Evolutionary conservation across 1,284 basidiomycete genomes (phyloP), one percentile per base, ranked within the genome.

Genomic region (Puccinia hordei): DNA sequence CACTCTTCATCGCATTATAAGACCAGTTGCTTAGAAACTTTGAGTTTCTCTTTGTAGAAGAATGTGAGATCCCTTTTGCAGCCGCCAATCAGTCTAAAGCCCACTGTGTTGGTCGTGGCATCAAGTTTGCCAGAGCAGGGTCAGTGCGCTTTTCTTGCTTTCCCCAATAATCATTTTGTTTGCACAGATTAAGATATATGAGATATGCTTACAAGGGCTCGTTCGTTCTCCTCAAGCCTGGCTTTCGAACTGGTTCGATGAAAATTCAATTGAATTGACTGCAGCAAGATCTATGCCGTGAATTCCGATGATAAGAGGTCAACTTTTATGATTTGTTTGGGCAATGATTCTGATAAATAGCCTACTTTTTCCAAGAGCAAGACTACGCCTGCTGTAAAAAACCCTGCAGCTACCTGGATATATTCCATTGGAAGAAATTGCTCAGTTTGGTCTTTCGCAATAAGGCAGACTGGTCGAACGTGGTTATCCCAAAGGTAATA

Each of bases 311-410:
- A 46, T 8, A 53, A 33, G 61, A n/a, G 5, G 46, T 61, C 15
- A 61, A n/a, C 27, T 49, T n/a, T 51, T 59, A n/a, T 46, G n/a
- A n/a, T n/a, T n/a, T n/a, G 33, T 30, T 46, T 19, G 71, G 13
- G 22, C n/a, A 6, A n/a, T n/a, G n/a, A 30, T 38, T 6, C 1
- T 59, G 4, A 33, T 30, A 17, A 27, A 59, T 8, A 15, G 33
- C 38, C 24, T 61, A 91, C 85, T 83, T 92, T 92, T 84, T 92
- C 91, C 12, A 87, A 88, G 3, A 92, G 88, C 12, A 92, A 84
- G 57, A 92, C 88, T 33, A 91, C 84, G 0, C 88, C 87, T 3
- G 89, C 87, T 19, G 90, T 87, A 83, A 92, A 92, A 38, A 92
- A 85, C 17, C 90, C 90, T 15, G 74, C 74, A 22, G n/a, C 33